These are phyloP conservation scores for Saturnispora gosingensis DNA, from an alignment of 805 yeast species.

Conservation along the genomic window DNA sequence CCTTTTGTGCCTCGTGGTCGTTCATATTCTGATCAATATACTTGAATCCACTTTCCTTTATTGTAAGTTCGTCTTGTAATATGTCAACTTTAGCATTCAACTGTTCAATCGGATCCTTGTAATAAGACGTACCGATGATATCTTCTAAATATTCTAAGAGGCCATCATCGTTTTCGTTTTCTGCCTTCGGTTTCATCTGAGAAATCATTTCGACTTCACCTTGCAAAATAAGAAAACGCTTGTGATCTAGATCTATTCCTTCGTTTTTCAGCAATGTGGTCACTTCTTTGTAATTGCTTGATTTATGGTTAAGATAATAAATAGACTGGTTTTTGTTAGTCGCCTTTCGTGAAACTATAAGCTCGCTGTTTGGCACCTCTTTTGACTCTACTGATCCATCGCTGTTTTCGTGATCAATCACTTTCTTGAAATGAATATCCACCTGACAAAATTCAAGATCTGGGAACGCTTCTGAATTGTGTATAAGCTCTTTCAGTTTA, in stretches of 20 bases:
- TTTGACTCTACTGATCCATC: slow-evolving; percentile 12
- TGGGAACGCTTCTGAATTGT: slow-evolving; percentile 71
- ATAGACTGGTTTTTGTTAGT: slow-evolving; percentile 65
- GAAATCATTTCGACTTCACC: slow-evolving; percentile 99
- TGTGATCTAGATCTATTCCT: slow-evolving; percentile 92
- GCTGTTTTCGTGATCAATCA: slow-evolving; percentile 39
- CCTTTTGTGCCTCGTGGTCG: slow-evolving; percentile 49
- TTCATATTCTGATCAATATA: slow-evolving; percentile 71
- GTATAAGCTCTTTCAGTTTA: slow-evolving; percentile 85
- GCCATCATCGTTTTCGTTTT: slow-evolving; percentile 86
- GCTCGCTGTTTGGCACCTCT: slow-evolving; percentile 38
- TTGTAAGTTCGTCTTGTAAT: slow-evolving; percentile 71
- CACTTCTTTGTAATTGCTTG: slow-evolving; percentile 70
- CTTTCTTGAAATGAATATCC: slow-evolving; percentile 79
- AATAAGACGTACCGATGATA: slow-evolving; percentile 87
- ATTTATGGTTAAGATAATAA: slow-evolving; percentile 62
- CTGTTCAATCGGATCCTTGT: slow-evolving; percentile 67
- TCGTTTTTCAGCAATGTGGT: slow-evolving; percentile 62
- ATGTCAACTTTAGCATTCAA: slow-evolving; percentile 52
- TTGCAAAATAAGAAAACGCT: slow-evolving; percentile 86
- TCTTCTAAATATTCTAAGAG: slow-evolving; percentile 90
- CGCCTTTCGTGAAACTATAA: slow-evolving; percentile 77
- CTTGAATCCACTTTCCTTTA: slow-evolving; percentile 70
- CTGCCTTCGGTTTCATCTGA: slow-evolving; percentile 97
- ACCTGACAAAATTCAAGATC: slow-evolving; percentile 72